These are phyloP conservation scores for Cryptococcus neoformans DNA, from an alignment of 1,284 basidiomycete species.

Conservation along the genomic window DNA sequence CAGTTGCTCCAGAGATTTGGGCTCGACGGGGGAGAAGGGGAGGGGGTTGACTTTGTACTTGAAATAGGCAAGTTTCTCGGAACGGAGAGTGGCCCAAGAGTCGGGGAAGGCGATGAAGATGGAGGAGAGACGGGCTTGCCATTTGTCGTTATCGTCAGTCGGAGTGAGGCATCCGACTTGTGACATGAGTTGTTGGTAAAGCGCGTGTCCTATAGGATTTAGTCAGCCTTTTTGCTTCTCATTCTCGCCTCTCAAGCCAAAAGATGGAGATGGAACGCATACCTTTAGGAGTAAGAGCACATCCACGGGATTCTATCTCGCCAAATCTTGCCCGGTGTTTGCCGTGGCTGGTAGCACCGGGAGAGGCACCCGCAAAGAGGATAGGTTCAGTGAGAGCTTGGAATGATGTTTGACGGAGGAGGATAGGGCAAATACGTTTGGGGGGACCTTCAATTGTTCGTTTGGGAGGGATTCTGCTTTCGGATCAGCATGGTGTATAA, in stretches of 20 bases:
- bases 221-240: slow-evolving; percentile 3
- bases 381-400: slow-evolving; percentile 49
- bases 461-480: slow-evolving; percentile 48
- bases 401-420: slow-evolving; percentile 51
- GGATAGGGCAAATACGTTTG: slow-evolving; percentile 40
- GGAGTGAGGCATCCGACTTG: slow-evolving; percentile 15
- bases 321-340: slow-evolving; percentile 52
- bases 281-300: slow-evolving; percentile 48
- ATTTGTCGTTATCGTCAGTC: slow-evolving; percentile 37
- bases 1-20: slow-evolving; percentile 23
- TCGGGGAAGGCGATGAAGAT: slow-evolving; percentile 39
- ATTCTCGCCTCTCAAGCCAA: neutral
- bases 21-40: neutral
- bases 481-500: neutral
- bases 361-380: slow-evolving; percentile 28
- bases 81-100: slow-evolving; percentile 27
- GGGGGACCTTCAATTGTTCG: slow-evolving; percentile 50
- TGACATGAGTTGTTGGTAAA: slow-evolving; percentile 36
- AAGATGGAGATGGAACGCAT: slow-evolving; percentile 4
- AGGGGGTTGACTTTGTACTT: slow-evolving; percentile 4
- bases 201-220: slow-evolving; percentile 21
- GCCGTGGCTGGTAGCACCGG: slow-evolving; percentile 15
- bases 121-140: slow-evolving; percentile 31
- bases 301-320: slow-evolving; percentile 51
- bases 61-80: slow-evolving; percentile 37